Evolutionary conservation across 192 early-diverging fungal genomes (phyloP), one percentile per base, ranked within the genome.

Genomic region (Mortierella claussenii): DNA sequence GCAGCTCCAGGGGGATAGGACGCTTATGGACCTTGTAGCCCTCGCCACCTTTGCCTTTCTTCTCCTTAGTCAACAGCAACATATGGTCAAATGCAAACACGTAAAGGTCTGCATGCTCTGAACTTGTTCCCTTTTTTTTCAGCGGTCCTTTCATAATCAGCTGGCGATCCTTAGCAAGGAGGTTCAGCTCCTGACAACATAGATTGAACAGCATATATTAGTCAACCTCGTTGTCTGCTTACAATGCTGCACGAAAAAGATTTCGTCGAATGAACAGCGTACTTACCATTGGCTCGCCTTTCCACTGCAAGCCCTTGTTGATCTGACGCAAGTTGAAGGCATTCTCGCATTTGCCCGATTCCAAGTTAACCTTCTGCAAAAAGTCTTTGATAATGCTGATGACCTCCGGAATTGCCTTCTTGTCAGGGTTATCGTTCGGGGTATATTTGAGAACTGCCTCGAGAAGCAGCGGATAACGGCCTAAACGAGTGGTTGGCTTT

Each of bases 1-100:
- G 82, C 34, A 95, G 69, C 61, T 92, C 89, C 50, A 96, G 73
- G 28, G 93, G 94, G 15, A 97, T 93, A n/a, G 94, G 94, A 66
- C 91, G 84, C 78, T 83, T 80, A 50, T 86, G 78, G 11, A 92
- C 74, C 52, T 89, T 92, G 61, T 81, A 89, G 56, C 87, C 84
- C 40, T 89, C 89, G 4, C 81, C 78, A 37, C 86, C 81, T 58
- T 83, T 79, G 36, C 86, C 82, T 17, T 78, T 81, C 71, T 90
- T 94, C 55, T 81, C 78, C 62, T 89, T 92, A 58, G 90, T 88
- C 68, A 94, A 83, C 28, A 95, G 75, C n/a, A 95, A 66, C 63
- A 88, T 87, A 81, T 98, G 92, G 73, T 99, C 97, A 34, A 99
- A 89, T 43, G 98, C 68, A 65, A 93, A 91, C 24, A 97, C 87